Conservation (phyloP, 352 stramenopile species). For the Pythium dissotocum region DNA sequence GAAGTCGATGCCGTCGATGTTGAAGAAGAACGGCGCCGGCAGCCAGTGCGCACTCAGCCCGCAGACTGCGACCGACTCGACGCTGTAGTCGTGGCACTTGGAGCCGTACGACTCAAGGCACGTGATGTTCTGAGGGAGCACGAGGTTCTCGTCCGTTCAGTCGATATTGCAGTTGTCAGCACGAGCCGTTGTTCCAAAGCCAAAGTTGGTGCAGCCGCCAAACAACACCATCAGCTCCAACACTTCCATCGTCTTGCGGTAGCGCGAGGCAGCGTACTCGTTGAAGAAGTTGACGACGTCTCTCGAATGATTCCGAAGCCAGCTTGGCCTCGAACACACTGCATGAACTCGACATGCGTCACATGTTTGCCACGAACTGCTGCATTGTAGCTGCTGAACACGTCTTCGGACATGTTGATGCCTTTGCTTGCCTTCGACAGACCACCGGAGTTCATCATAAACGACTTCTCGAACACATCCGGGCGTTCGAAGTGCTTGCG, state of each 20-base stretch:
- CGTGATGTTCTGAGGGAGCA: slow-evolving; percentile 69
- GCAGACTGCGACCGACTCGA: slow-evolving; percentile 88
- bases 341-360: slow-evolving; percentile 87
- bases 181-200: slow-evolving; percentile 57
- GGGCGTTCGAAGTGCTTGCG: slow-evolving; percentile 89
- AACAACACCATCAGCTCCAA: slow-evolving; percentile 84
- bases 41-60: slow-evolving; percentile 79
- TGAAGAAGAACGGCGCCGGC: slow-evolving; percentile 85
- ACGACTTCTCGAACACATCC: slow-evolving; percentile 88
- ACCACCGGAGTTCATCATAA: slow-evolving; percentile 83
- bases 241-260: slow-evolving; percentile 79
- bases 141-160: slow-evolving; percentile 48
- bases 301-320: slow-evolving; percentile 85
- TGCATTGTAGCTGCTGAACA: slow-evolving; percentile 87
- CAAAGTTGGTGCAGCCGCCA: slow-evolving; percentile 71
- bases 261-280: slow-evolving; percentile 83
- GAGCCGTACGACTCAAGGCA: slow-evolving; percentile 76
- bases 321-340: slow-evolving; percentile 90
- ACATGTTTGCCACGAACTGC: slow-evolving; percentile 75
- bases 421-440: slow-evolving; percentile 86
- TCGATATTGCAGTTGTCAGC: slow-evolving; percentile 63
- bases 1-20: slow-evolving; percentile 86
- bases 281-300: slow-evolving; percentile 88
- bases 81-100: slow-evolving; percentile 85
- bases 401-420: slow-evolving; percentile 91